Evolutionary conservation across 177 flowering plant genomes (phyloP).

Genomic region (Vitis hybrid): DNA sequence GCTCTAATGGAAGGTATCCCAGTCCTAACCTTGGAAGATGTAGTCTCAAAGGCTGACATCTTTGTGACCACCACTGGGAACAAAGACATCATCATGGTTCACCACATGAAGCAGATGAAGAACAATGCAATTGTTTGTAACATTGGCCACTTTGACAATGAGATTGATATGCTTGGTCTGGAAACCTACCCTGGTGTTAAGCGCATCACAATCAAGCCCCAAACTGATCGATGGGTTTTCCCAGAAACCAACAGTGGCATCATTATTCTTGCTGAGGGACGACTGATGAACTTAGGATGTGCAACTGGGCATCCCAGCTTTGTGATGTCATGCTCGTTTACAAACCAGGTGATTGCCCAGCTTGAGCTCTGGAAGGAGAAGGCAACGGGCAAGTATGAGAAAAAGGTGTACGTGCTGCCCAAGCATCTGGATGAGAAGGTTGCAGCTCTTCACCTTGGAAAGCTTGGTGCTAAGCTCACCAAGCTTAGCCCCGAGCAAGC

Average conservation of each 20-base stretch:
- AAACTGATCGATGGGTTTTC: constrained; percentile 64
- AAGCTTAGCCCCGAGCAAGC: constrained; percentile 50
- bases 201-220: constrained; percentile 65
- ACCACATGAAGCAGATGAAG: constrained; percentile 63
- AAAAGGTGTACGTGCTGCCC: constrained; percentile 54
- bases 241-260: constrained; percentile 51
- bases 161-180: constrained; percentile 52
- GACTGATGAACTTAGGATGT: constrained; percentile 61
- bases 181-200: constrained; percentile 57
- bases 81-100: constrained; percentile 57
- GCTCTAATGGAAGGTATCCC: constrained; percentile 55
- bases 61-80: constrained; percentile 62
- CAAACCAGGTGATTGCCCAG: constrained; percentile 68
- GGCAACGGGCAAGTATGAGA: constrained; percentile 47
- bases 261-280: constrained; percentile 56
- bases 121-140: constrained; percentile 65
- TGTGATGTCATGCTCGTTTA: constrained; percentile 65
- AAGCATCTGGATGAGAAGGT: constrained; percentile 64
- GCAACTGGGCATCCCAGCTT: constrained; percentile 68
- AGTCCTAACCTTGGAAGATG: constrained; percentile 42
- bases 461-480: constrained; percentile 62
- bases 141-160: constrained; percentile 62
- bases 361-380: constrained; percentile 62
- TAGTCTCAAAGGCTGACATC: constrained; percentile 46
- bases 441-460: constrained; percentile 52